These are phyloP conservation scores for Ustilago crameri DNA, from an alignment of 1,284 basidiomycete genomes.

Conservation along the genomic window DNA sequence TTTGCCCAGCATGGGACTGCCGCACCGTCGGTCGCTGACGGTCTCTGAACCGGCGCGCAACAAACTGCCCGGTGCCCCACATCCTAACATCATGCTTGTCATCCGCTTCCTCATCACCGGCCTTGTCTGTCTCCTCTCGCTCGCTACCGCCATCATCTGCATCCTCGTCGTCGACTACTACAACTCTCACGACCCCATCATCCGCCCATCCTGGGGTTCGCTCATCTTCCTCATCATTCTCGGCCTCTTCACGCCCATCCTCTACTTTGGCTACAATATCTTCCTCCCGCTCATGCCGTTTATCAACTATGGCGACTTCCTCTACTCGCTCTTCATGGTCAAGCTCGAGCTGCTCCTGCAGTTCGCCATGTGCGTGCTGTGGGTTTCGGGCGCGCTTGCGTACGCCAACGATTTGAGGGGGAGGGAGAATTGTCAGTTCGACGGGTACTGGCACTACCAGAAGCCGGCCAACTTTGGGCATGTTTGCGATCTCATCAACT, in stretches of 20 bases:
- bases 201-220: conserved; percentile 68
- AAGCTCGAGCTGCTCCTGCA: conserved; percentile 67
- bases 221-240: conserved; percentile 69
- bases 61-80: conserved; percentile 49
- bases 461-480: conserved; percentile 67
- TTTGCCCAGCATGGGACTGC: conserved; percentile 57
- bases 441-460: conserved; percentile 69
- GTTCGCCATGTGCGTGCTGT: conserved; percentile 67
- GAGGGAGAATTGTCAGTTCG: conserved; percentile 67
- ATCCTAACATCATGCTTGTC: conserved; percentile 62
- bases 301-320: conserved; percentile 66
- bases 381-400: conserved; percentile 68
- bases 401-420: conserved; percentile 68
- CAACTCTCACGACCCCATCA: conserved; percentile 67
- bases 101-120: conserved; percentile 63
- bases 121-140: conserved; percentile 60
- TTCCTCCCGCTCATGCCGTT: conserved; percentile 66
- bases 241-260: conserved; percentile 66
- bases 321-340: conserved; percentile 65
- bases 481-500: conserved; percentile 68
- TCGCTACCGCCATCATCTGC: conserved; percentile 62
- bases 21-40: conserved; percentile 57
- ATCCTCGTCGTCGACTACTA: conserved; percentile 67
- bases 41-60: conserved; percentile 42
- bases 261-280: conserved; percentile 68